Evolutionary conservation across 441 rosid species (phyloP).

Genomic region (Eutrema salsugineum): DNA sequence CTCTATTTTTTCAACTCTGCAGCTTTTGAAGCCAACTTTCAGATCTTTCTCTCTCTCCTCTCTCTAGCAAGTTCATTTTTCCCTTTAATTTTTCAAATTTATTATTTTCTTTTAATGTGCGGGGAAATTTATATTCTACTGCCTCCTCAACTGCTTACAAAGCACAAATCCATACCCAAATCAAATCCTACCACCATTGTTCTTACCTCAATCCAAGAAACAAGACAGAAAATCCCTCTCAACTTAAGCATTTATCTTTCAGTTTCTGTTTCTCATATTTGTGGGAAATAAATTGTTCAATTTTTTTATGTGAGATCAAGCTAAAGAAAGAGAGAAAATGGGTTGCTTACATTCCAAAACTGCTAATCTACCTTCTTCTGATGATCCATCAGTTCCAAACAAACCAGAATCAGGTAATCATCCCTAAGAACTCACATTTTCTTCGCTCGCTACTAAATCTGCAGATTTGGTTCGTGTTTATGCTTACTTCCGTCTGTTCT

Average conservation of each 20-base stretch:
- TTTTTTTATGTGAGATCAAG: conserved; percentile 17
- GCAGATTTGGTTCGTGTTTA: conserved; percentile 1
- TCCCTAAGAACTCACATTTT: background rate
- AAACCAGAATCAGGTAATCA: conserved; percentile 51
- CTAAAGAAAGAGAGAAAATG: conserved; percentile 33
- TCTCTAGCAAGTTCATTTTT: conserved; percentile 22
- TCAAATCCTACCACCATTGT: conserved; percentile 32
- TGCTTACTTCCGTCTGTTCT: background rate
- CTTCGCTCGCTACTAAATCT: conserved; percentile 4
- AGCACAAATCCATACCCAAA: conserved; percentile 26
- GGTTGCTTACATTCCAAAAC: conserved; percentile 86
- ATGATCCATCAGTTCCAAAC: conserved; percentile 47
- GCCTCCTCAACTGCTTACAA: conserved; percentile 29
- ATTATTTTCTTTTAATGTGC: conserved; percentile 5
- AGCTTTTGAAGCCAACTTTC: conserved; percentile 30
- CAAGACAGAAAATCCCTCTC: background rate
- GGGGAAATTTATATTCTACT: conserved; percentile 21
- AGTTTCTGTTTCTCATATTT: conserved; percentile 1
- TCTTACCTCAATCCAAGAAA: conserved; percentile 20
- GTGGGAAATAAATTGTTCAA: background rate
- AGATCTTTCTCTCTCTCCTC: conserved; percentile 15
- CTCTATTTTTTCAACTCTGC: conserved; percentile 29
- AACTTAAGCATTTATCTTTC: background rate
- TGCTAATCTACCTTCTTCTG: conserved; percentile 55
- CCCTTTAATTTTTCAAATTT: conserved; percentile 16